Conservation (phyloP, 2,329 filamentous ascomycete species). For the Pseudophaeomoniella oleicola region DNA sequence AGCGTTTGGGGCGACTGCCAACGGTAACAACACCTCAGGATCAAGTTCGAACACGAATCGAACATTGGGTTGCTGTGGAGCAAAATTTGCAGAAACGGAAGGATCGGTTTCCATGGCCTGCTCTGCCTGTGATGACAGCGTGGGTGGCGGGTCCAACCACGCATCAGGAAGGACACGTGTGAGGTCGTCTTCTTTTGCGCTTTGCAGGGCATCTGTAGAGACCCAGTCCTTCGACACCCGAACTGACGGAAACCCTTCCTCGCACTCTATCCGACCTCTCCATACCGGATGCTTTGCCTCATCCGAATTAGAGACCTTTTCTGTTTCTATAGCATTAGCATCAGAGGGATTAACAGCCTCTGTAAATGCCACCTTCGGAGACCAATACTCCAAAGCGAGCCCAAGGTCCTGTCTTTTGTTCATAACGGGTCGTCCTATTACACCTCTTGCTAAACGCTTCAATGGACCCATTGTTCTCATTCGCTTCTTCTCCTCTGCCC, state of each 20-base stretch:
- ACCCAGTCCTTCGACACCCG: conserved; percentile 30
- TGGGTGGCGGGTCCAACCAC: conserved; percentile 23
- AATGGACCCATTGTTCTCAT: conserved; percentile 16
- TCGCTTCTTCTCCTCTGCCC: conserved; percentile 24
- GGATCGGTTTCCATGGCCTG: conserved; percentile 21
- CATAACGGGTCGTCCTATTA: conserved; percentile 25
- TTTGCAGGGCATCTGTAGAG: conserved; percentile 18
- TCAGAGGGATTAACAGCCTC: conserved; percentile 7
- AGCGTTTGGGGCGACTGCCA: conserved; percentile 24
- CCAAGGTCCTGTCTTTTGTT: conserved; percentile 24
- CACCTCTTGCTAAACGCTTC: conserved; percentile 25
- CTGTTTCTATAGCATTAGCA: conserved; percentile 13
- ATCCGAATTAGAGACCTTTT: conserved; percentile 9
- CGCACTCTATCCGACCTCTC: conserved; percentile 26
- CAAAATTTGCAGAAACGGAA: conserved; percentile 21
- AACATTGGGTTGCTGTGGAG: conserved; percentile 23
- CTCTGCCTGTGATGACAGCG: conserved; percentile 17
- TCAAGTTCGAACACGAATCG: conserved; percentile 28
- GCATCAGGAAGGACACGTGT: conserved; percentile 19
- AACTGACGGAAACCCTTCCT: conserved; percentile 28
- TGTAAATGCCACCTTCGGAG: conserved; percentile 17
- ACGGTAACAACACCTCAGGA: conserved; percentile 26
- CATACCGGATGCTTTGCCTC: too few species aligned
- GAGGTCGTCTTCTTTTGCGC: conserved; percentile 10
- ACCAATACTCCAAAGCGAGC: conserved; percentile 27